Conservation (phyloP, 129 eudicot species). For the Solidago caesia region DNA sequence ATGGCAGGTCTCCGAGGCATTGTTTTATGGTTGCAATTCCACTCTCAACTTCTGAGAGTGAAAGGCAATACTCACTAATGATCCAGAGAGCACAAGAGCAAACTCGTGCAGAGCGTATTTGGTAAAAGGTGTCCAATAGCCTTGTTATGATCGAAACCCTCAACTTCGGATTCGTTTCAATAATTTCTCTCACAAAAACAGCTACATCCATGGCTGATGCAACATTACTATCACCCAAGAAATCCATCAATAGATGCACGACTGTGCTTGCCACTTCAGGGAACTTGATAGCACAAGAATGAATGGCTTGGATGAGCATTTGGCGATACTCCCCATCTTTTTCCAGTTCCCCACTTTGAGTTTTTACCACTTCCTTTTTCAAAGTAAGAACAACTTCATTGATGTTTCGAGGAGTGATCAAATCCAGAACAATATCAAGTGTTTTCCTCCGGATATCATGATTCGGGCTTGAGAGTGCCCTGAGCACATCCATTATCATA, state of each 20-base stretch:
- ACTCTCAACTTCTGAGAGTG: slow-evolving; percentile 91
- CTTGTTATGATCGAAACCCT: slow-evolving; percentile 85
- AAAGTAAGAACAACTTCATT: slow-evolving; percentile 80
- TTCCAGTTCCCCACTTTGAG: slow-evolving; percentile 93
- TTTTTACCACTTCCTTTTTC: slow-evolving; percentile 91
- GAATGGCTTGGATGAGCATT: slow-evolving; percentile 93
- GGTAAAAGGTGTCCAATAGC: slow-evolving; percentile 83
- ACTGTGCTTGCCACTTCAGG: slow-evolving; percentile 97
- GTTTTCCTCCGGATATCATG: slow-evolving; percentile 91
- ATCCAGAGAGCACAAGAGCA: slow-evolving; percentile 97
- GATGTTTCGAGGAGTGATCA: slow-evolving; percentile 89
- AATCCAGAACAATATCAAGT: slow-evolving; percentile 83
- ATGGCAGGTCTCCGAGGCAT: slow-evolving; percentile 90
- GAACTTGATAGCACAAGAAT: slow-evolving; percentile 87
- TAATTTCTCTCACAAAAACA: slow-evolving; percentile 86
- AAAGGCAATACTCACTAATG: slow-evolving; percentile 89
- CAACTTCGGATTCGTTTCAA: slow-evolving; percentile 85
- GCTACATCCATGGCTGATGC: slow-evolving; percentile 96
- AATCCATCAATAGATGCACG: slow-evolving; percentile 89
- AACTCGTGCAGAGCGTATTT: slow-evolving; percentile 89
- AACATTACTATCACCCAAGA: slow-evolving; percentile 88
- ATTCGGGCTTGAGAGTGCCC: slow-evolving; percentile 97
- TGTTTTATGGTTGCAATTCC: slow-evolving; percentile 86
- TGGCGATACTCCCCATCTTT: slow-evolving; percentile 91
- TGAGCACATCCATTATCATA: slow-evolving; percentile 92